Evolutionary conservation across 2,329 filamentous ascomycete species (phyloP).

Genomic region (Fusarium pseudonygamai): DNA sequence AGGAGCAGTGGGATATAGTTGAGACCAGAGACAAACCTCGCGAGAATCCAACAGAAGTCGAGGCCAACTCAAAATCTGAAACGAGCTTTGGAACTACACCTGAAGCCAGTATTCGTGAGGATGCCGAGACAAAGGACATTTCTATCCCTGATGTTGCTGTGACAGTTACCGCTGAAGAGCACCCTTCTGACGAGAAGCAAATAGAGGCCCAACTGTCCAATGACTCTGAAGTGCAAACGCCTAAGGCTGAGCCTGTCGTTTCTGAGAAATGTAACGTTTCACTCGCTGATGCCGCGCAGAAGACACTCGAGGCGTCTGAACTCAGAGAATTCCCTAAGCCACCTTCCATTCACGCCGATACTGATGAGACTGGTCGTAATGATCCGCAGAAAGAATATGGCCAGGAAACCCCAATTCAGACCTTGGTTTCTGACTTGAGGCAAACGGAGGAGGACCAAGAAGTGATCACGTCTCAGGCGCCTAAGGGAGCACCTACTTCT

Average conservation of each 20-base stretch:
- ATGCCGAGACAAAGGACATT: conserved; percentile 6
- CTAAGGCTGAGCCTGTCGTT: conserved; percentile 2
- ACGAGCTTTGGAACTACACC: conserved; percentile 26
- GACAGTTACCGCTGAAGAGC: not conserved
- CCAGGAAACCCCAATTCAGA: not conserved
- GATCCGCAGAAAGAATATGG: conserved; percentile 10
- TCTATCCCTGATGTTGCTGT: not conserved
- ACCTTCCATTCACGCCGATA: conserved; percentile 18
- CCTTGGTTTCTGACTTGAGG: not conserved
- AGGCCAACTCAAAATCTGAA: conserved; percentile 32
- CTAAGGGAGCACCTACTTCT: conserved; percentile 15
- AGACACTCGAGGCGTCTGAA: conserved; percentile 3
- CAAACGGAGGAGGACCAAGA: not conserved
- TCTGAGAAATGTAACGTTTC: not conserved
- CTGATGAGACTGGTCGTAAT: not conserved
- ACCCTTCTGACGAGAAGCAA: not conserved
- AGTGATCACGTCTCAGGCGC: not conserved
- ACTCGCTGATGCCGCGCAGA: not conserved
- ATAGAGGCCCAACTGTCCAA: not conserved
- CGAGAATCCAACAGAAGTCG: conserved; percentile 11
- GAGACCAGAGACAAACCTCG: conserved; percentile 14
- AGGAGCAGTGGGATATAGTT: conserved; percentile 27
- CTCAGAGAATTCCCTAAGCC: conserved; percentile 33
- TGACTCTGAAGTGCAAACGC: conserved; percentile 19
- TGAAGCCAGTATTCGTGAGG: conserved; percentile 20